A percentile compares a stretch with the other conserved stretches of the same genome.
phyloP scores from a whole-genome alignment of 148 eudicot genomes.

The Heliosperma pusillum region DNA sequence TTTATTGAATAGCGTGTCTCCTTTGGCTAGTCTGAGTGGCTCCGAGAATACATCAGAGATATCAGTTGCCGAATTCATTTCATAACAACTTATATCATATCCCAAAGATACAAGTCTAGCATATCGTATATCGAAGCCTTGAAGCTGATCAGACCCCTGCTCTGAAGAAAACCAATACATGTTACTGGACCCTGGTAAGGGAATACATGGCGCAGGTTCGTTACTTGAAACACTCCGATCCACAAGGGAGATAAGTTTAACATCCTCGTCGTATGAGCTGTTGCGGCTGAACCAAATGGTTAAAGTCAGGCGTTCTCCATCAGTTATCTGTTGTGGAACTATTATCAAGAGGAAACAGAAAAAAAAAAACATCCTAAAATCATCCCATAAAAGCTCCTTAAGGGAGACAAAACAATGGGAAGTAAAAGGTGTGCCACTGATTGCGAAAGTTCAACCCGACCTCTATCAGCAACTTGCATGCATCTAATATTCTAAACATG shows the following conservation, averaged over 20 bases:
- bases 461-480: neutral
- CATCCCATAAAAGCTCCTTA: neutral
- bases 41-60: conserved; percentile 36
- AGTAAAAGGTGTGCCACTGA: neutral
- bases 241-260: conserved; percentile 62
- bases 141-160: conserved; percentile 41
- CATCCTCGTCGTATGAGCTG: conserved; percentile 76
- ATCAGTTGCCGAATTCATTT: conserved; percentile 28
- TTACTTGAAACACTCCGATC: conserved; percentile 25
- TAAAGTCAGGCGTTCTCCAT: conserved; percentile 83
- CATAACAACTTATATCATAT: conserved; percentile 41
- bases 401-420: too few species aligned
- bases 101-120: conserved; percentile 66
- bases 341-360: neutral
- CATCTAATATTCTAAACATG: neutral
- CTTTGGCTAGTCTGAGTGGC: conserved; percentile 50
- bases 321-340: conserved; percentile 47
- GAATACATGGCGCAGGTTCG: conserved; percentile 34
- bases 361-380: neutral
- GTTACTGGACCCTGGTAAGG: conserved; percentile 66
- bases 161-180: conserved; percentile 93
- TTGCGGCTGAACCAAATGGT: conserved; percentile 93
- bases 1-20: conserved; percentile 38
- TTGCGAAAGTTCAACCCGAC: neutral
- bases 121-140: conserved; percentile 70